Conservation (phyloP, 176 grass and related monocot species). For the Tuctoria greenei region DNA sequence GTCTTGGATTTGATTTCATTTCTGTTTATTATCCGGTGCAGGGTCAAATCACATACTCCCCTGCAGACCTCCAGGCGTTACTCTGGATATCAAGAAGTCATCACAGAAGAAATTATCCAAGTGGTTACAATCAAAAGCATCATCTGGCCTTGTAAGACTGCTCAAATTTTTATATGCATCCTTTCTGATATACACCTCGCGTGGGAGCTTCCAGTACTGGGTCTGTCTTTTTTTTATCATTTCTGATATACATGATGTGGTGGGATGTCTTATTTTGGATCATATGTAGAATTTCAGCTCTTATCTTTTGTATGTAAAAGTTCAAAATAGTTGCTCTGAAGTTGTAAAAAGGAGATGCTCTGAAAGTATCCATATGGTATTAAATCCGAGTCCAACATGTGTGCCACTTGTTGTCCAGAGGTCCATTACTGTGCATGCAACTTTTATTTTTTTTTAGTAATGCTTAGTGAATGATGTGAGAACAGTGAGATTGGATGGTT, state of each 20-base stretch:
- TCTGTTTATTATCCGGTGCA: conserved; percentile 36
- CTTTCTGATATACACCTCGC: conserved; percentile 5
- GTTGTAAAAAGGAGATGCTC: no score
- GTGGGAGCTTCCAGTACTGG: no score
- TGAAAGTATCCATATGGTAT: background rate
- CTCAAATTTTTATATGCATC: conserved; percentile 2
- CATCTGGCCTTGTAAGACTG: conserved; percentile 67
- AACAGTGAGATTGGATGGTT: conserved; percentile 19
- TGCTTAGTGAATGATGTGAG: background rate
- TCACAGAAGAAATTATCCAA: conserved; percentile 93
- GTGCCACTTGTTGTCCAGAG: background rate
- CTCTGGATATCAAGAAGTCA: conserved; percentile 90
- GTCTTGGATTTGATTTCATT: background rate
- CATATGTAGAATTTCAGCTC: background rate
- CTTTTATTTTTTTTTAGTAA: no score
- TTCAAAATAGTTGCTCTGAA: background rate
- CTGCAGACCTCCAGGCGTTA: conserved; percentile 79
- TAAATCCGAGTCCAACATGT: background rate
- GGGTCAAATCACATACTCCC: conserved; percentile 92
- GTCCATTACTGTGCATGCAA: background rate
- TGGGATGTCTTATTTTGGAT: background rate
- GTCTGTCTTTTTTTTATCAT: no score
- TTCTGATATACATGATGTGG: background rate
- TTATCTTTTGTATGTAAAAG: background rate
- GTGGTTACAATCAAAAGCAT: conserved; percentile 94